These are phyloP conservation scores for Silene coronaria DNA, from an alignment of 179 eudicot genomes.

Conservation along the genomic window DNA sequence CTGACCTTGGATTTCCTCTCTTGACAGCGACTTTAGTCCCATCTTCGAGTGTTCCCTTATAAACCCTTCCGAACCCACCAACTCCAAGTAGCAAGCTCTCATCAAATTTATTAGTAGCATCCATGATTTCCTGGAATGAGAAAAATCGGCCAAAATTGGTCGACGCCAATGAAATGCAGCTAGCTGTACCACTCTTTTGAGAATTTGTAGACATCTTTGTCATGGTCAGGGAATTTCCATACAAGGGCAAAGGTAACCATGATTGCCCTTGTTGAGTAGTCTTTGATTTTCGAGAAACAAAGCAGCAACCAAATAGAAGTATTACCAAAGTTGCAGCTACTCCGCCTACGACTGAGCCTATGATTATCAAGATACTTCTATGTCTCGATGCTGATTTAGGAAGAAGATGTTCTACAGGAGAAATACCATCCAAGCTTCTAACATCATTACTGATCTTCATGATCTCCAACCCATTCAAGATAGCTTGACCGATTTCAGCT, in stretches of 20 bases:
- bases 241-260: conserved; percentile 69
- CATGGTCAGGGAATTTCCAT: conserved; percentile 60
- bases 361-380: conserved; percentile 29
- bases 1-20: conserved; percentile 84
- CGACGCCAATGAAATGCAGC: conserved; percentile 69
- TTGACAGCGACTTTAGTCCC: conserved; percentile 77
- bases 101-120: conserved; percentile 77
- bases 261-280: conserved; percentile 41
- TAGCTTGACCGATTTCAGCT: conserved; percentile 37
- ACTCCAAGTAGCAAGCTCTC: conserved; percentile 77
- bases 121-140: conserved; percentile 76
- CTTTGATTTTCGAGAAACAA: conserved; percentile 36
- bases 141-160: conserved; percentile 67
- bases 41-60: conserved; percentile 79
- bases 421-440: conserved; percentile 57
- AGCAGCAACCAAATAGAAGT: conserved; percentile 47
- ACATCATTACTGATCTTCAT: conserved; percentile 70
- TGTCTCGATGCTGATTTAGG: conserved; percentile 27
- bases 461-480: conserved; percentile 68
- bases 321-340: conserved; percentile 35
- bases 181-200: conserved; percentile 69
- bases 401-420: conserved; percentile 50
- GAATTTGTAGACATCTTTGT: conserved; percentile 58
- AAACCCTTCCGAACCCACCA: conserved; percentile 89
- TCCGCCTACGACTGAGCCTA: conserved; percentile 43